A percentile compares a stretch with the other conserved stretches of the same genome.
phyloP scores from a whole-genome alignment of 106 monocot species.

The Amphibolis antarctica region DNA sequence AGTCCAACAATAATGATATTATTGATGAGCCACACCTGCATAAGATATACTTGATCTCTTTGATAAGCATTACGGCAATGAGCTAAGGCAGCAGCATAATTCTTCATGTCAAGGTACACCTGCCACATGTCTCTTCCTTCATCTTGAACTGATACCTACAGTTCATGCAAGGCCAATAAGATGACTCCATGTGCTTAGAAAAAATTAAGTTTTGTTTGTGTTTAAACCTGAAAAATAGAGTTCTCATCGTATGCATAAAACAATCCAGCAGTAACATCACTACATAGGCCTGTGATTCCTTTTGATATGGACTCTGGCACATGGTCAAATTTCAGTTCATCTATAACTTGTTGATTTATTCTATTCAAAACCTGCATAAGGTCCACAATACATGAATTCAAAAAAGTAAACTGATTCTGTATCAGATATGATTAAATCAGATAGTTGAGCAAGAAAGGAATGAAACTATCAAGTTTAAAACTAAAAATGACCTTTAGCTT shows the following conservation, averaged over 20 bases:
- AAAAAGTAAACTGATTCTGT: not conserved
- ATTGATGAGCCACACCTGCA: constrained; percentile 37
- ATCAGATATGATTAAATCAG: not conserved
- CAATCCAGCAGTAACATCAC: constrained; percentile 84
- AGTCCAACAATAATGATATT: no score
- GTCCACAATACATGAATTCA: not conserved
- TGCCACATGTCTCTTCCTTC: constrained; percentile 98
- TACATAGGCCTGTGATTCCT: constrained; percentile 86
- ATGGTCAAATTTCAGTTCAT: constrained; percentile 89
- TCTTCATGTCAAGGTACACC: constrained; percentile 74
- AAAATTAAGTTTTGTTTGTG: not conserved
- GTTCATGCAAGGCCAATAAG: not conserved
- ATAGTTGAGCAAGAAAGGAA: not conserved
- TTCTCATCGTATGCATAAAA: constrained; percentile 96
- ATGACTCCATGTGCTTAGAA: not conserved
- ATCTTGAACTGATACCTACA: constrained; percentile 78
- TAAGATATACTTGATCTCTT: constrained; percentile 83
- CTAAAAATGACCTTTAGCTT: not conserved
- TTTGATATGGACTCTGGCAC: constrained; percentile 59
- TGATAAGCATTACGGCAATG: constrained; percentile 75
- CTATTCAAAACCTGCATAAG: constrained; percentile 76
- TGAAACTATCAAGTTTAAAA: not conserved
- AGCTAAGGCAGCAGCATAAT: constrained; percentile 82
- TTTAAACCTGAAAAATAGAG: constrained; percentile 83
- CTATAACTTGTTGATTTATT: constrained; percentile 72